Percentiles rank a stretch among this genome's conserved stretches.
These are phyloP conservation scores for Corylus americana DNA, from an alignment of 306 rosid genomes.

Conservation along the genomic window DNA sequence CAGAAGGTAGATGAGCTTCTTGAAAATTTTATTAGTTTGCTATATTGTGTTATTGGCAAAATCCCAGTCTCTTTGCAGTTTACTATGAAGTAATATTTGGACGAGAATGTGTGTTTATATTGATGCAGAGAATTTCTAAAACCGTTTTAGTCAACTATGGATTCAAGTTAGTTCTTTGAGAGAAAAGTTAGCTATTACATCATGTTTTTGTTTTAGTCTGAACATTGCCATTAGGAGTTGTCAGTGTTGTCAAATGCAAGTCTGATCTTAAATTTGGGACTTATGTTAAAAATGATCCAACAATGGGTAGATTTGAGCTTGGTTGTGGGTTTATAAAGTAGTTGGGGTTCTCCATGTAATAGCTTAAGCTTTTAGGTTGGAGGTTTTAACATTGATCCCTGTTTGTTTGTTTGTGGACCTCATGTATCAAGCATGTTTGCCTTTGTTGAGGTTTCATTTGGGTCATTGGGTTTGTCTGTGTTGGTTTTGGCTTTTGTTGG, in stretches of 20 bases:
- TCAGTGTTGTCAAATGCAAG: not conserved
- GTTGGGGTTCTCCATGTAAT: too few species aligned
- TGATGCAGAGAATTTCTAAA: too few species aligned
- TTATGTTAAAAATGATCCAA: not conserved
- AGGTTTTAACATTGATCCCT: not conserved
- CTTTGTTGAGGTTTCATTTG: not conserved
- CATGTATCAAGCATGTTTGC: too few species aligned
- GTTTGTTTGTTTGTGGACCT: too few species aligned
- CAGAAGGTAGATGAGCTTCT: conserved; percentile 3
- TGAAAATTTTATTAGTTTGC: not conserved
- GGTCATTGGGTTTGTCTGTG: not conserved
- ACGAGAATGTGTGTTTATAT: not conserved
- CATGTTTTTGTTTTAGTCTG: not conserved
- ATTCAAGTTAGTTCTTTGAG: not conserved
- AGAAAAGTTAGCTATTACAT: not conserved
- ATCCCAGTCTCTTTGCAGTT: not conserved
- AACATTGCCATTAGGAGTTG: not conserved
- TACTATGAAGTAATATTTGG: not conserved
- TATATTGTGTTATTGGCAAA: not conserved
- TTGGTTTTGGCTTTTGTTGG: not conserved
- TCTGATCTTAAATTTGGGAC: not conserved
- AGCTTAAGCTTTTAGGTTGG: not conserved
- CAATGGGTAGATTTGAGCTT: not conserved
- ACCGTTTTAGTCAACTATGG: not conserved
- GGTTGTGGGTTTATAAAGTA: not conserved